A percentile compares a stretch with the other conserved stretches of the same genome.
Conservation (phyloP, 768 basidiomycete genomes). For the Tylopilus cervinicoccineus region DNA sequence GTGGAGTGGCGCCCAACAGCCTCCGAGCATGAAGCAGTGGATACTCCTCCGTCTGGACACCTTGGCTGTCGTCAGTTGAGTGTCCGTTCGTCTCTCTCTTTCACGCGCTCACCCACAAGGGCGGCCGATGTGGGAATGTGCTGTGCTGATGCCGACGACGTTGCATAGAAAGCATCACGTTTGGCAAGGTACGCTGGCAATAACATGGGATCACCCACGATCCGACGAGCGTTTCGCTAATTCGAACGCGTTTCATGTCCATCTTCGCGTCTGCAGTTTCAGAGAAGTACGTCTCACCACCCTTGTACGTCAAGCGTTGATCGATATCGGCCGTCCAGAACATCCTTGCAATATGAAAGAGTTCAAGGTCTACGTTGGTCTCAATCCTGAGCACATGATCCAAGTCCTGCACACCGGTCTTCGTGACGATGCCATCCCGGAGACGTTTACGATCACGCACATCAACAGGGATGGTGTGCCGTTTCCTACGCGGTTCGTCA, state of each 20-base stretch:
- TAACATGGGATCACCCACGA: neutral
- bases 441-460: constrained; percentile 59
- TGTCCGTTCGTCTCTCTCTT: constrained; percentile 4
- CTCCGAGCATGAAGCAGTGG: constrained; percentile 61
- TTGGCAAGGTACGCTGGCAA: constrained; percentile 61
- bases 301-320: neutral
- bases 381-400: constrained; percentile 59
- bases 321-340: constrained; percentile 35
- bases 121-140: too few relatives aligned
- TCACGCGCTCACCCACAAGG: too few relatives aligned
- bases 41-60: constrained; percentile 61
- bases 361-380: constrained; percentile 68
- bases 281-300: constrained; percentile 27
- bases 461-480: constrained; percentile 51
- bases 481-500: constrained; percentile 67
- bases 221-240: neutral
- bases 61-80: constrained; percentile 63
- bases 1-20: constrained; percentile 70
- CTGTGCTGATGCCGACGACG: neutral
- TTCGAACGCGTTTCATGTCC: neutral
- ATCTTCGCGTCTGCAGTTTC: constrained; percentile 12
- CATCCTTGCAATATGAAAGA: constrained; percentile 88
- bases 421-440: constrained; percentile 60
- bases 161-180: constrained; percentile 60
- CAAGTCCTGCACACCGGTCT: constrained; percentile 61